phyloP scores from a whole-genome alignment of 2,329 filamentous ascomycete species.

The Aspergillus sp. region DNA sequence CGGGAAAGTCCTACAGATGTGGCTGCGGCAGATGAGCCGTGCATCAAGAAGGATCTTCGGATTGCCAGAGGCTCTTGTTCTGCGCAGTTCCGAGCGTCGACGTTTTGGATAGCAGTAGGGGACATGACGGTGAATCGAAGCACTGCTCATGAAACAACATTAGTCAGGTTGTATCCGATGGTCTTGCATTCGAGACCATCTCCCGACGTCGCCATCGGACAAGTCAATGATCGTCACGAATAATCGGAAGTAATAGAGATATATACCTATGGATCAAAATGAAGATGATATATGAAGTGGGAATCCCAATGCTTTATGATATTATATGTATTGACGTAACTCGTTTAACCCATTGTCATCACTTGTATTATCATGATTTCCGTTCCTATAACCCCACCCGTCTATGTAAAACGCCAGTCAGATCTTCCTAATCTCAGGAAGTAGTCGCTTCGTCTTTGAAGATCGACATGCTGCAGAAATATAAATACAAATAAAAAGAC shows the following conservation, averaged over 20 bases:
- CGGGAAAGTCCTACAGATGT: neutral
- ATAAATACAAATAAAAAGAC: constrained; percentile 4
- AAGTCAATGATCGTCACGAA: no score
- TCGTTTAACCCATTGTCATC: neutral
- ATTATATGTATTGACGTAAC: neutral
- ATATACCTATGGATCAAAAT: no score
- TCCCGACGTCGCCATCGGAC: no score
- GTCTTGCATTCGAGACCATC: no score
- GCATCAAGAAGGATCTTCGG: neutral
- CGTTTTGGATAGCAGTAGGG: no score
- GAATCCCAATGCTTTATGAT: neutral
- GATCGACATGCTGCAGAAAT: neutral
- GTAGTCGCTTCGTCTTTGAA: neutral
- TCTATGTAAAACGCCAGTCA: constrained; percentile 21
- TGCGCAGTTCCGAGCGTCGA: no score
- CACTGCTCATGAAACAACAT: no score
- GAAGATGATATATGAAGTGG: no score
- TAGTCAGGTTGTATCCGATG: no score
- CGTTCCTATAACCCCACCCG: constrained; percentile 4
- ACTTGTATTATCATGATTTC: constrained; percentile 11
- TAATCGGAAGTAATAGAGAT: no score
- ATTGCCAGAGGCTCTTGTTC: neutral
- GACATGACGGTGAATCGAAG: no score
- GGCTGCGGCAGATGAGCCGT: neutral
- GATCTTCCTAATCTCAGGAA: neutral